These are phyloP conservation scores for Knufia fluminis DNA, from an alignment of 2,329 filamentous ascomycete genomes.

Conservation along the genomic window DNA sequence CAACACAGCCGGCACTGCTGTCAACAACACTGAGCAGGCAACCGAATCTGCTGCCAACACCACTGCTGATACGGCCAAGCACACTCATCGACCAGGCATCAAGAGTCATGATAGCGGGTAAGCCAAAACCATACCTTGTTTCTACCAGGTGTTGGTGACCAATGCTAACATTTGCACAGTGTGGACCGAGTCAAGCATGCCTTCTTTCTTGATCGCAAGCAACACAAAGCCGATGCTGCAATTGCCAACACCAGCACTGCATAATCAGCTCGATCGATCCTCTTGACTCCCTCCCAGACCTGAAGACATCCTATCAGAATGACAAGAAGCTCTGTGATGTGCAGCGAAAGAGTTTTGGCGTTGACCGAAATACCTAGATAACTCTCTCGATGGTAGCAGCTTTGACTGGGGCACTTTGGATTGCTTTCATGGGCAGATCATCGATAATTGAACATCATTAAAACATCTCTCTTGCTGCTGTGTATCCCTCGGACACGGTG, in stretches of 20 bases:
- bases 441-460: neutral
- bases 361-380: neutral
- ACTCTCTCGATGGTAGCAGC: too few relatives aligned
- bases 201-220: slow-evolving; percentile 31
- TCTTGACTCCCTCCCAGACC: neutral
- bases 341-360: neutral
- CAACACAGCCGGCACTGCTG: slow-evolving; percentile 12
- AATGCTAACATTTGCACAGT: slow-evolving; percentile 1
- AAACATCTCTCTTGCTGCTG: neutral
- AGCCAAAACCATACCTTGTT: too few relatives aligned
- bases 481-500: slow-evolving; percentile 9
- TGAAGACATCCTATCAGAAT: neutral
- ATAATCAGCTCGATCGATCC: slow-evolving; percentile 5
- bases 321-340: neutral
- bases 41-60: neutral
- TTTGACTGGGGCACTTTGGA: too few relatives aligned
- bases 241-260: slow-evolving; percentile 19
- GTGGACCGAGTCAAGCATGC: slow-evolving; percentile 38
- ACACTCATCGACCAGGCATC: slow-evolving; percentile 18
- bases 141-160: too few relatives aligned
- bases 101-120: slow-evolving; percentile 33
- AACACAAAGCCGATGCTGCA: slow-evolving; percentile 6
- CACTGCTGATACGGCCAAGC: neutral
- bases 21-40: slow-evolving; percentile 37
- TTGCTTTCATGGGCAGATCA: too few relatives aligned